Base-by-base conservation (phyloP, 2,329 filamentous ascomycete species). In the Microdochium paspali region DNA sequence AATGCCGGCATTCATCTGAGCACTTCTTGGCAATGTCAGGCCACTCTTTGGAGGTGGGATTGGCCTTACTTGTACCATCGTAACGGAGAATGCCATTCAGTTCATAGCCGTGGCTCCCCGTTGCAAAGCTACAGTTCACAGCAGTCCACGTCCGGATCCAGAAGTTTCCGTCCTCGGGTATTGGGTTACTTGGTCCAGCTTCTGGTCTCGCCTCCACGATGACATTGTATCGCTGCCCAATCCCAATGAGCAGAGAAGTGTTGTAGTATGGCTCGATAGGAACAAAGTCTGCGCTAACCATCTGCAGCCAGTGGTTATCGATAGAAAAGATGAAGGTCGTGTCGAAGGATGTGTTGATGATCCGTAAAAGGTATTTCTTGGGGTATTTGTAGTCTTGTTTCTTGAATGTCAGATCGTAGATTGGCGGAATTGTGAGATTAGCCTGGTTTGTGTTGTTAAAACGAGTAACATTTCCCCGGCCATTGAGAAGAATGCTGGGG, bases 271-370 rank as follows among this genome's bases (percentile, higher is more conserved):
- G 81, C 20, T 65, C 61, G 0, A 79, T 81, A 4, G 65, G 46
- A 2, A 57, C 53, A 3, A 85, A 66, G 47, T 74, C 71, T 51
- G 84, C 80, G 54, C 83, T 83, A 45, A 65, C 63, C 56, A 86
- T 77, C 0, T 72, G 82, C 62, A 86, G 66, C 20, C 64, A 75
- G 61, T 86, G 82, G 2, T 70, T 72, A 65, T 69, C 77, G 57
- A 75, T 84, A 56, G 67, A 83, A 56, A 84, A 79, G 44, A 71
- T 64, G 58, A 76, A 67, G 49, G 74, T 61, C 28, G 65, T 69
- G 56, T 80, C 67, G 46, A 71, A 63, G 31, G 78, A 68, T 0
- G 72, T 61, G 61, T 84, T 84, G 58, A 83, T 71, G 47, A 84
- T 66, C 1, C 80, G 72, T 13, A 84, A 67, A 10, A 77, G 74